Conservation (phyloP, 2,329 filamentous ascomycete genomes). For the Cordyceps tenuipes region DNA sequence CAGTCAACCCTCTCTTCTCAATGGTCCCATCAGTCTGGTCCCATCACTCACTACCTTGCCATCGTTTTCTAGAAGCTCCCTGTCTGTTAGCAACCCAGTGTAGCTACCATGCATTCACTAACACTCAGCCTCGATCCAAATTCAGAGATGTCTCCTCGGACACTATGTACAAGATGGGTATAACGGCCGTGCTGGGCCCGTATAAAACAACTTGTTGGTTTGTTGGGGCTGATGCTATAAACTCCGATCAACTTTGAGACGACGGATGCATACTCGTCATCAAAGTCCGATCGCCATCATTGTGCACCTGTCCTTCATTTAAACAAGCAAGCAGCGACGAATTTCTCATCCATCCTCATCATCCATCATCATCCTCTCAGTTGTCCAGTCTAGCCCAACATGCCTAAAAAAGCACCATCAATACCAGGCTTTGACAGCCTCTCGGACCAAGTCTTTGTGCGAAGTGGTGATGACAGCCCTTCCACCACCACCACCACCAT, state of each 20-base stretch:
- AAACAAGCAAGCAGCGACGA: neutral
- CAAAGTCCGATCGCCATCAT: conserved; percentile 1
- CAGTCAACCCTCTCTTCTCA: too few species aligned
- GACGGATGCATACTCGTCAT: neutral
- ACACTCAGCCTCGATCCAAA: neutral
- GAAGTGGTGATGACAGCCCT: too few species aligned
- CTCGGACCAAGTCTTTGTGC: conserved; percentile 39
- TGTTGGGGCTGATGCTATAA: neutral
- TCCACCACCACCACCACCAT: conserved; percentile 18
- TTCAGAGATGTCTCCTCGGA: too few species aligned
- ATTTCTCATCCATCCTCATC: neutral
- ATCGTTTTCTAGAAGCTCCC: too few species aligned
- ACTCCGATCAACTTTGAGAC: neutral
- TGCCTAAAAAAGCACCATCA: conserved; percentile 15
- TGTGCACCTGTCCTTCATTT: neutral
- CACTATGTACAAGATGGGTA: neutral
- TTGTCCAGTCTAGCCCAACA: neutral
- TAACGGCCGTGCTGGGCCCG: neutral
- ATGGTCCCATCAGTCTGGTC: too few species aligned
- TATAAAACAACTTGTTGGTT: neutral
- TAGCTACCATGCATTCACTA: neutral
- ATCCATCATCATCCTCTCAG: neutral
- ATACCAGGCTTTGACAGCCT: conserved; percentile 39
- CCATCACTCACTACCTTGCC: too few species aligned
- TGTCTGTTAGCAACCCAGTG: neutral